Evolutionary conservation across 306 rosid species (phyloP).

Genomic region (Nissolia schottii): DNA sequence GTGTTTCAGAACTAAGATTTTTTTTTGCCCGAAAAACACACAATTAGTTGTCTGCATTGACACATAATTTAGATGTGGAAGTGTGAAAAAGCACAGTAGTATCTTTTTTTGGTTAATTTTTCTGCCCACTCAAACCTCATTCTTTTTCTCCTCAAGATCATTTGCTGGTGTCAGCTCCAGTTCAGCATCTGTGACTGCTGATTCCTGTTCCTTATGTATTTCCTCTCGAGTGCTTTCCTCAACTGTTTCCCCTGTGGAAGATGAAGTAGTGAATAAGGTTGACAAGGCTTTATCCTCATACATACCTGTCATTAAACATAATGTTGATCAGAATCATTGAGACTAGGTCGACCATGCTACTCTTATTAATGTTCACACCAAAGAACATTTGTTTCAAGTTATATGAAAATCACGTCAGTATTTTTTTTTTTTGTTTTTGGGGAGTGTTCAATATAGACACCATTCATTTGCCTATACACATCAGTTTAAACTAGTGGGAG

Average conservation of each 20-base stretch:
- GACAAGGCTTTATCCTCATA: not conserved
- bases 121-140: constrained; percentile 21
- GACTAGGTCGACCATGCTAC: not conserved
- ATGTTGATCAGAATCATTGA: not conserved
- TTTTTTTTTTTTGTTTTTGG: too few species aligned
- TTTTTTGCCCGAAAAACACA: too few species aligned
- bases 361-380: constrained; percentile 1
- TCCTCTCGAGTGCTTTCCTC: constrained; percentile 9
- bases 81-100: too few species aligned
- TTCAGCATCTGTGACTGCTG: not conserved
- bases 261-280: not conserved
- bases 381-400: too few species aligned
- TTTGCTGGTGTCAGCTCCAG: constrained; percentile 9
- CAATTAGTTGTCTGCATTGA: too few species aligned
- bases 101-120: not conserved
- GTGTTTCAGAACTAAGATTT: too few species aligned
- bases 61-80: too few species aligned
- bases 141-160: not conserved
- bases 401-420: too few species aligned
- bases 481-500: too few species aligned
- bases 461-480: too few species aligned
- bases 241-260: not conserved
- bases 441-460: too few species aligned
- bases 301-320: constrained; percentile 5
- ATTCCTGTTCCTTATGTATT: constrained; percentile 14